Conservation (phyloP, 768 basidiomycete genomes). For the Lyophyllum semitale region DNA sequence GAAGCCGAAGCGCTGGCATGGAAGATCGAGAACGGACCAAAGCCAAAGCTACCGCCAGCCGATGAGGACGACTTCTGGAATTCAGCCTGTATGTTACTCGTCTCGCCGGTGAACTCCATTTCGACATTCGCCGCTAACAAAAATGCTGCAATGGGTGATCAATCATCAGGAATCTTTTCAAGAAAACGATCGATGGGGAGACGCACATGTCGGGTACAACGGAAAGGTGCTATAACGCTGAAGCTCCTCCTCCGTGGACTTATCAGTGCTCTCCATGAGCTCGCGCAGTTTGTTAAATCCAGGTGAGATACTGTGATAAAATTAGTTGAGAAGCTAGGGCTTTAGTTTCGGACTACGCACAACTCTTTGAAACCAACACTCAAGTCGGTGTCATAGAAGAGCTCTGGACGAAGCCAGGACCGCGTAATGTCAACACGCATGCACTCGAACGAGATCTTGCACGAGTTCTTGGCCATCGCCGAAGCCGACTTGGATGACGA, state of each 20-base stretch:
- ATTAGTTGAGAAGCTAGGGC: background rate
- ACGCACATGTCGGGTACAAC: slow-evolving; percentile 1
- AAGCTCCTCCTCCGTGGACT: background rate
- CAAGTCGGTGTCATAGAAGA: slow-evolving; percentile 8
- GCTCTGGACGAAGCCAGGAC: slow-evolving; percentile 6
- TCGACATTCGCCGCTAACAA: slow-evolving; percentile 4
- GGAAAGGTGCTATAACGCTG: background rate
- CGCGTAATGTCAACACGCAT: slow-evolving; percentile 10
- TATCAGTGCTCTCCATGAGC: background rate
- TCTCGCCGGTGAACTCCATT: slow-evolving; percentile 1
- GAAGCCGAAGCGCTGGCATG: background rate
- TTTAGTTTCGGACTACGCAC: background rate
- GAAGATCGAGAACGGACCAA: slow-evolving; percentile 5
- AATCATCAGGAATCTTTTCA: background rate
- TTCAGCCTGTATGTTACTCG: background rate
- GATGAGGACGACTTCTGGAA: background rate
- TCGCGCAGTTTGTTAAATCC: background rate
- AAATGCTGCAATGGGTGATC: background rate
- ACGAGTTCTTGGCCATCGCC: slow-evolving; percentile 9
- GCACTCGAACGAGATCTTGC: slow-evolving; percentile 10
- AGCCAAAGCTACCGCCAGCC: background rate
- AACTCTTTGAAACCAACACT: slow-evolving; percentile 1
- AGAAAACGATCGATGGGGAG: background rate
- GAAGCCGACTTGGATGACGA: background rate
- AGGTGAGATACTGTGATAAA: background rate